Percentiles rank a stretch among this genome's conserved stretches.
phyloP scores from a whole-genome alignment of 2,329 filamentous ascomycete species.

The Aspergillus brunneoviolaceus region DNA sequence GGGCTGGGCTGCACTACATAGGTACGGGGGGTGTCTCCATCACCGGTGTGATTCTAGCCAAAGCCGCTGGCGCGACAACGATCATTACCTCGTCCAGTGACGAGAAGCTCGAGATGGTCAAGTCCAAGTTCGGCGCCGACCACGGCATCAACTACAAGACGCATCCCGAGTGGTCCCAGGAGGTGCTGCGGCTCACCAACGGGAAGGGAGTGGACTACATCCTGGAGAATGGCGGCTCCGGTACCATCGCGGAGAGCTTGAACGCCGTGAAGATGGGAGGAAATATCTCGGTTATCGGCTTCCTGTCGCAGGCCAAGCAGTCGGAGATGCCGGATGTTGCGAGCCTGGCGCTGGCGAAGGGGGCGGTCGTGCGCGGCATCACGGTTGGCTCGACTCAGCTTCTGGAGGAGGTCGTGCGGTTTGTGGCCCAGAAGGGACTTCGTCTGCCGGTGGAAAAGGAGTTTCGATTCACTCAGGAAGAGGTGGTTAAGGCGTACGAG shows the following conservation, averaged over 20 bases:
- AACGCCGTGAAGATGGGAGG: conserved; percentile 5
- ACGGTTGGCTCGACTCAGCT: conserved; percentile 6
- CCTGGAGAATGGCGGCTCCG: conserved; percentile 43
- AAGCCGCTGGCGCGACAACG: conserved; percentile 46
- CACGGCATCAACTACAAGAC: conserved; percentile 43
- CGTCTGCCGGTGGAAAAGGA: conserved; percentile 8
- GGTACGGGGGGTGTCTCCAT: conserved; percentile 44
- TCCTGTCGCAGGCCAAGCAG: conserved; percentile 2
- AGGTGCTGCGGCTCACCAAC: conserved; percentile 29
- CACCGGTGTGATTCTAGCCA: conserved; percentile 42
- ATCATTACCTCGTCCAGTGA: conserved; percentile 50
- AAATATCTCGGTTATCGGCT: conserved; percentile 7
- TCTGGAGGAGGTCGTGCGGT: conserved; percentile 6
- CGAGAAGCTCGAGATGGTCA: conserved; percentile 22
- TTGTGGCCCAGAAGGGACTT: conserved; percentile 2
- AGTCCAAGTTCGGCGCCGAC: conserved; percentile 43
- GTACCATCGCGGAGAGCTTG: conserved; percentile 6
- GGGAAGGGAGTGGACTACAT: conserved; percentile 44
- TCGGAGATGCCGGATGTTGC: conserved; percentile 11
- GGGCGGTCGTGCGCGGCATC: conserved; percentile 7
- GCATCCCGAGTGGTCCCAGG: conserved; percentile 6
- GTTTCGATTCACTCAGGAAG: conserved; percentile 4
- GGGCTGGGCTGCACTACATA: background rate
- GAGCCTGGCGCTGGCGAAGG: conserved; percentile 4
- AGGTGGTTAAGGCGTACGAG: conserved; percentile 6